phyloP scores from a whole-genome alignment of 257 asterid genomes.

The Solanum pinnatisectum region DNA sequence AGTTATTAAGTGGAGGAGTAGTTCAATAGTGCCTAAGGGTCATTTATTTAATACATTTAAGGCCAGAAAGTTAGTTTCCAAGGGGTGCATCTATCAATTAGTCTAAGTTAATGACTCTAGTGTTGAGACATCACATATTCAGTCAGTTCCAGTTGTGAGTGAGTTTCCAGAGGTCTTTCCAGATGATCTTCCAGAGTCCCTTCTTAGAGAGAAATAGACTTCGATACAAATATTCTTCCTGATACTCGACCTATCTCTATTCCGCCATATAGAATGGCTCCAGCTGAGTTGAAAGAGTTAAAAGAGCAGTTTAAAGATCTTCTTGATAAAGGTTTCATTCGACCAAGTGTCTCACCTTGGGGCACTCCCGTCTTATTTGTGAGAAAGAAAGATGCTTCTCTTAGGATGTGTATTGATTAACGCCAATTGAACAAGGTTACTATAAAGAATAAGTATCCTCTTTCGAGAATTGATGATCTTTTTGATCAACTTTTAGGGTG shows the following conservation, averaged over 20 bases:
- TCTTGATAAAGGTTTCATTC: too few relatives aligned
- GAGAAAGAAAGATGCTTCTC: too few relatives aligned
- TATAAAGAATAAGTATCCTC: too few relatives aligned
- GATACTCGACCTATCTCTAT: not conserved
- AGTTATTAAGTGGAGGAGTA: not conserved
- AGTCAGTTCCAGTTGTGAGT: too few relatives aligned
- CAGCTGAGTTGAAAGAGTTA: not conserved
- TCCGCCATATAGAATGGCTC: not conserved
- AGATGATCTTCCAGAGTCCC: not conserved
- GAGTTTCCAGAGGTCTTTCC: not conserved
- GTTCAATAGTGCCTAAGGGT: not conserved
- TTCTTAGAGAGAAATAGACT: not conserved
- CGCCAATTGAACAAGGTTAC: too few relatives aligned
- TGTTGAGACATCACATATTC: not conserved
- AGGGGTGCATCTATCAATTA: not conserved
- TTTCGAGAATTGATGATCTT: not conserved
- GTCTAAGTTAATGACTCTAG: too few relatives aligned
- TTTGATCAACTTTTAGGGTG: not conserved
- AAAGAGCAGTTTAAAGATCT: too few relatives aligned
- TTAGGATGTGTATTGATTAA: too few relatives aligned
- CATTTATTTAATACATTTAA: too few relatives aligned
- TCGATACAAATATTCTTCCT: not conserved
- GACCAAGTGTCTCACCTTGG: not conserved
- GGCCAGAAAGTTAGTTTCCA: not conserved
- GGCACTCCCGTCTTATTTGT: not conserved